Conservation (phyloP, 179 eudicot genomes). For the Silene vulgaris region DNA sequence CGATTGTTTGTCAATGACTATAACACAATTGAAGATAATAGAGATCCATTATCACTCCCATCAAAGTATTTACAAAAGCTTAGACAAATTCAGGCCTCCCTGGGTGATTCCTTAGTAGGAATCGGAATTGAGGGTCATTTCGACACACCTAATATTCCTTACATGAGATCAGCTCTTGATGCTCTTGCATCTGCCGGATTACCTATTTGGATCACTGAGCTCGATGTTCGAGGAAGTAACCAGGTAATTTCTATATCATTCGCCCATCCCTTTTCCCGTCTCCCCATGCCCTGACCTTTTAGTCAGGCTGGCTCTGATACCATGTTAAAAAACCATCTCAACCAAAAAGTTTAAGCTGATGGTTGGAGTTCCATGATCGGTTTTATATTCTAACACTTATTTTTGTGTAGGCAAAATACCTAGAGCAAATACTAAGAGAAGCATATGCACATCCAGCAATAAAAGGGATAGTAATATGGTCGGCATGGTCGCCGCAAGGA, state of each 20-base stretch:
- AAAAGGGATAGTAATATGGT: constrained; percentile 52
- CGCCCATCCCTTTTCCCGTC: too few relatives aligned
- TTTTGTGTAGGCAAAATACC: constrained; percentile 31
- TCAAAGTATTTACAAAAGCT: constrained; percentile 25
- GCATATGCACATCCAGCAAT: constrained; percentile 41
- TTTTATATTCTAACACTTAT: too few relatives aligned
- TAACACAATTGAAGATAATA: constrained; percentile 47
- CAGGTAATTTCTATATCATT: constrained; percentile 27
- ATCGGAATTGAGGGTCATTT: constrained; percentile 60
- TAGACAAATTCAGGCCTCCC: constrained; percentile 1
- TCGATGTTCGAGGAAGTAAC: constrained; percentile 42
- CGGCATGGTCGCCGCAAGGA: constrained; percentile 41
- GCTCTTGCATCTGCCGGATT: constrained; percentile 33
- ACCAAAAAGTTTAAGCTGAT: too few relatives aligned
- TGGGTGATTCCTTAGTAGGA: constrained; percentile 20
- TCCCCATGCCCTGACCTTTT: too few relatives aligned
- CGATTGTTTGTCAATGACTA: constrained; percentile 49
- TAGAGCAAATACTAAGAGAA: constrained; percentile 51
- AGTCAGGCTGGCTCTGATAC: too few relatives aligned
- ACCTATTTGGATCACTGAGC: constrained; percentile 64
- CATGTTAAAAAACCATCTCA: too few relatives aligned
- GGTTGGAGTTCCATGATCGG: too few relatives aligned
- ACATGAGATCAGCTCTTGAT: constrained; percentile 51
- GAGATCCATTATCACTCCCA: constrained; percentile 18
- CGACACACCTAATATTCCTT: constrained; percentile 29